These are phyloP conservation scores for Trichoderma cornu-damae DNA, from an alignment of 2,329 filamentous ascomycete species.

Conservation along the genomic window DNA sequence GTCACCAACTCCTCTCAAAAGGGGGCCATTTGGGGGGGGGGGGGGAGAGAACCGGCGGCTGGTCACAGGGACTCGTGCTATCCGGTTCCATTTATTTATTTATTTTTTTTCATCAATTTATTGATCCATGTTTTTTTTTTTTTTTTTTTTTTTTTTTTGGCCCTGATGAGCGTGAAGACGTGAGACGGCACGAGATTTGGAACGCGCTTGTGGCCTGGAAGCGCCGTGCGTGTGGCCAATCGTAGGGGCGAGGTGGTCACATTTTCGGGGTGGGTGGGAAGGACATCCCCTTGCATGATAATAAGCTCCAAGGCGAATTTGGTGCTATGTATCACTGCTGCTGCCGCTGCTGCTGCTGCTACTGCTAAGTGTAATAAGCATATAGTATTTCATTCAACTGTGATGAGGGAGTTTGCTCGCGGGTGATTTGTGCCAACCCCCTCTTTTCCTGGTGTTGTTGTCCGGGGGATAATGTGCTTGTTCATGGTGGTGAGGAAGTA, in stretches of 20 bases:
- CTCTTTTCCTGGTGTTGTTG: no score
- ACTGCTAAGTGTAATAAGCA: no score
- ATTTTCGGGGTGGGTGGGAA: no score
- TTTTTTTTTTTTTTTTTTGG: background rate
- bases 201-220: background rate
- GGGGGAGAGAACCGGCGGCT: background rate
- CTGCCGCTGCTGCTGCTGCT: no score
- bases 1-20: background rate
- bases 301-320: background rate
- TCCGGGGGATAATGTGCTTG: no score
- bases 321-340: background rate
- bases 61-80: background rate
- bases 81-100: no score
- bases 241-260: constrained; percentile 19
- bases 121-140: background rate
- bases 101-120: no score
- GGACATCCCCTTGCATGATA: constrained; percentile 17
- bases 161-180: background rate
- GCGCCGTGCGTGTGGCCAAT: constrained; percentile 19
- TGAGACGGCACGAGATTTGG: background rate
- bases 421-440: no score
- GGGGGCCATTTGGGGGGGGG: no score
- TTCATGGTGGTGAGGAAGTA: no score
- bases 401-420: no score
- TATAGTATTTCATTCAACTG: no score